Percentiles rank a stretch among this genome's conserved stretches.
phyloP scores from a whole-genome alignment of 352 stramenopile species.

The Globisporangium spinosum region DNA sequence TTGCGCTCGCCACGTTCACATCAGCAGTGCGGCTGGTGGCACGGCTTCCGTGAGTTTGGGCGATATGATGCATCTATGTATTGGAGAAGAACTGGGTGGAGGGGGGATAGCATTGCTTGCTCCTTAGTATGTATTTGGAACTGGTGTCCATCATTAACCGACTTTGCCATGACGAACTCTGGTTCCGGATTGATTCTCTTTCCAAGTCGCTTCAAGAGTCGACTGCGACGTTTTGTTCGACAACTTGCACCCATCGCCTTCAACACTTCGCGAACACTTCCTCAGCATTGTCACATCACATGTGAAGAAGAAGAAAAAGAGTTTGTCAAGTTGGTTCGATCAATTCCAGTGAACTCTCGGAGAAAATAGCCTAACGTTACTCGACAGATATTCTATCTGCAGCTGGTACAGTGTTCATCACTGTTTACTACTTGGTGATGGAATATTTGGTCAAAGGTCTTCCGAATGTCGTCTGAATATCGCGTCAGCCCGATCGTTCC shows the following conservation, averaged over 20 bases:
- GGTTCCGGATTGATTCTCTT: background rate
- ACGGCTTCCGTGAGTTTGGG: conserved; percentile 20
- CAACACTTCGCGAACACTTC: too few species aligned
- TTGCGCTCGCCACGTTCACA: conserved; percentile 49
- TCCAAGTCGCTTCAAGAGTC: too few species aligned
- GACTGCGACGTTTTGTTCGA: background rate
- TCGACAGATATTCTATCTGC: too few species aligned
- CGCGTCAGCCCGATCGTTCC: background rate
- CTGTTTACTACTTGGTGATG: too few species aligned
- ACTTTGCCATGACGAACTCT: background rate
- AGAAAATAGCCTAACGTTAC: too few species aligned
- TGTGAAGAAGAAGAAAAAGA: too few species aligned
- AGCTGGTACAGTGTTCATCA: too few species aligned
- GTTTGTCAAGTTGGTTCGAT: too few species aligned
- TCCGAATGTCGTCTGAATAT: conserved; percentile 6
- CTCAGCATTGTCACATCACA: too few species aligned
- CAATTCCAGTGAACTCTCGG: too few species aligned
- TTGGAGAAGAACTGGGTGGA: background rate
- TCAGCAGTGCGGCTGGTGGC: conserved; percentile 42
- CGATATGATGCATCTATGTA: background rate
- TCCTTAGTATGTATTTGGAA: background rate
- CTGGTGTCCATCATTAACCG: background rate
- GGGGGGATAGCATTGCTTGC: background rate
- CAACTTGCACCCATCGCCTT: background rate
- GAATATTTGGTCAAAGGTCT: background rate